Base-by-base conservation (phyloP, 352 stramenopile genomes). In the Phytophthora pistaciae region DNA sequence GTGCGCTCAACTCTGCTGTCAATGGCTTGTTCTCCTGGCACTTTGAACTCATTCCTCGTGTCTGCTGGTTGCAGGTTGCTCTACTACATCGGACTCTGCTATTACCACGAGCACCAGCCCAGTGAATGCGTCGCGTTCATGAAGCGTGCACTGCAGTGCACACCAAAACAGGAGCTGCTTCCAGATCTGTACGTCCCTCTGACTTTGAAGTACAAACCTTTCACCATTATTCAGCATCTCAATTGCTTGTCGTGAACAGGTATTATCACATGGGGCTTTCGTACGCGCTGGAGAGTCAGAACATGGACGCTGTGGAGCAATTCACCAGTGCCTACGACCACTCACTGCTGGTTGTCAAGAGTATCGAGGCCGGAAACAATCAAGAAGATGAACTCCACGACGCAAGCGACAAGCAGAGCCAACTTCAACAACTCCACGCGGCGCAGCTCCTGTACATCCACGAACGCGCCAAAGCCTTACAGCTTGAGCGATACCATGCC, bases 401-500 rank as follows among this genome's bases (percentile, higher is more conserved):
- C 27, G 23, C 44, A 42, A 10, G 46, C 50, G 64, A 64, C 67
- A 75, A 72, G 7, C 53, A 73, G 7, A 69, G 18, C 9, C 64
- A 72, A 5, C 42, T 69, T 13, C 63, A 74, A 3, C 69, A 79
- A 29, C 54, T 88, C 3, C 67, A 64, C 8, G 63, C 77, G 40
- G 55, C 50, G 3, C 63, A 74, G 20, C 63, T 82, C 21, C 52
- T 70, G 55, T 94, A 90, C 62, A 74, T 93, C 38, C 88, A 95
- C 64, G 87, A 96, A 58, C 84, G 85, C 3, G 90, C 85, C 13
- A 95, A 96, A 66, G 84, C 84, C 14, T 77, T 93, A 38, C 90
- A 95, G 60, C 65, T 95, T n/a, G 84, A 94, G 54, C 70, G 66
- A 33, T 88, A 89, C 64, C 84, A 87, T 53, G 74, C 88, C 5